Conservation (phyloP, 495 filamentous ascomycete species). For the Trichoderma reesei region DNA sequence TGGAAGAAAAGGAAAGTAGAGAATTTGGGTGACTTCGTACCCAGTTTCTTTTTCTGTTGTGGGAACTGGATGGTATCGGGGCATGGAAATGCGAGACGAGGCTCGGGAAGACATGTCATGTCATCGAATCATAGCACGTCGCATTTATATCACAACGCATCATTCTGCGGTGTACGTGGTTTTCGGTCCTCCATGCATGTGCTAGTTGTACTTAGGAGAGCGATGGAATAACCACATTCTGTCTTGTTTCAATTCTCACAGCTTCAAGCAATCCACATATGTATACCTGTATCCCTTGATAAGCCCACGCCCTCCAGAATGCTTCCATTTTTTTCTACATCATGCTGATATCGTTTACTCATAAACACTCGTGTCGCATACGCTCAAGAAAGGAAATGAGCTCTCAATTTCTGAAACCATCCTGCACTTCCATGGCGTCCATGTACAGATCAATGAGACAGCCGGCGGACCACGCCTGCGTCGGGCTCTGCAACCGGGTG, state of each 20-base stretch:
- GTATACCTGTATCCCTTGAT: too few relatives aligned
- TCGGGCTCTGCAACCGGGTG: constrained; percentile 53
- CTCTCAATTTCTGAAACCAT: not conserved
- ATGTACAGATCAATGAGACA: constrained; percentile 93
- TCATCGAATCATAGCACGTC: too few relatives aligned
- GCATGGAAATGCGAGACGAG: too few relatives aligned
- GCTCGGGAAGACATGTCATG: not conserved
- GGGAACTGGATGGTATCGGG: too few relatives aligned
- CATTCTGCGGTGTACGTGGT: too few relatives aligned
- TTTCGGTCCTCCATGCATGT: too few relatives aligned
- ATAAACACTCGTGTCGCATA: not conserved
- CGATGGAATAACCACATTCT: too few relatives aligned
- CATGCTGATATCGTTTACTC: not conserved
- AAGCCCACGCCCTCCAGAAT: not conserved
- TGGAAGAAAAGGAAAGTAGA: not conserved
- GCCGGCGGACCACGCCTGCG: constrained; percentile 89
- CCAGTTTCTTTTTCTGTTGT: not conserved
- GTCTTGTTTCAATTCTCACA: not conserved
- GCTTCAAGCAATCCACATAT: not conserved
- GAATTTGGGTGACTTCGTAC: not conserved
- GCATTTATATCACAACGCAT: too few relatives aligned
- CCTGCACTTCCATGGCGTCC: constrained; percentile 55
- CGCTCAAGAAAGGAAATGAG: not conserved
- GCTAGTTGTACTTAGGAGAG: too few relatives aligned
- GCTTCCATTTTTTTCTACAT: not conserved